Evolutionary conservation across 106 monocot species (phyloP).

Genomic region (Dendrobium officinale): DNA sequence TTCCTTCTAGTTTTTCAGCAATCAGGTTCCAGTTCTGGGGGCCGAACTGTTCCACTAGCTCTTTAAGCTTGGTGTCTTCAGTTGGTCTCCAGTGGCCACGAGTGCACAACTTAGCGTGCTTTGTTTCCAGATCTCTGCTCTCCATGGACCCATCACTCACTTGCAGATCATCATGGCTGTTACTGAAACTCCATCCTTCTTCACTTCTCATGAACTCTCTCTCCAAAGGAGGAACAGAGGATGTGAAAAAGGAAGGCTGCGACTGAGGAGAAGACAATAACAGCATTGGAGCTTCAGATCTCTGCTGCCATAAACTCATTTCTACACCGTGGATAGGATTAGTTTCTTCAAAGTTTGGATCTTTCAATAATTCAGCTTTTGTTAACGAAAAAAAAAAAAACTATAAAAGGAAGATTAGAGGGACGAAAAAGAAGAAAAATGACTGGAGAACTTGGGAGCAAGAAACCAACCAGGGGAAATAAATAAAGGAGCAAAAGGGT

Average conservation of each 20-base stretch:
- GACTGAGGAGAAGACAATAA: neutral
- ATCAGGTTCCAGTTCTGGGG: conserved; percentile 95
- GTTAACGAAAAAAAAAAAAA: neutral
- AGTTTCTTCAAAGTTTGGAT: neutral
- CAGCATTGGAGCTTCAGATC: neutral
- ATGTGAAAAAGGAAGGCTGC: neutral
- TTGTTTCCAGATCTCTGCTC: neutral
- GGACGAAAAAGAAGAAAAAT: neutral
- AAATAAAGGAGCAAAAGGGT: neutral
- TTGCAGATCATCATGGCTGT: neutral
- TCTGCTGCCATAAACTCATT: neutral
- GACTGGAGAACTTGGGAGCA: neutral
- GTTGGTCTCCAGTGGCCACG: conserved; percentile 86
- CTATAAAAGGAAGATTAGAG: neutral
- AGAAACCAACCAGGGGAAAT: neutral
- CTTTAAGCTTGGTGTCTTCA: conserved; percentile 80
- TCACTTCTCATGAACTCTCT: neutral
- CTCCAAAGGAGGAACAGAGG: neutral
- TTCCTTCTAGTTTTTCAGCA: conserved; percentile 73
- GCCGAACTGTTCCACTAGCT: conserved; percentile 63
- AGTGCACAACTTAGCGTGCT: conserved; percentile 46
- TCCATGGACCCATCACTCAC: neutral
- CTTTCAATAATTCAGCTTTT: neutral
- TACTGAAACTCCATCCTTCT: neutral
- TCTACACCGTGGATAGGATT: neutral